Percentiles rank a stretch among this genome's conserved stretches.
Evolutionary conservation across 208 protist species (phyloP).

Genomic region (Acanthamoeba polyphaga): DNA sequence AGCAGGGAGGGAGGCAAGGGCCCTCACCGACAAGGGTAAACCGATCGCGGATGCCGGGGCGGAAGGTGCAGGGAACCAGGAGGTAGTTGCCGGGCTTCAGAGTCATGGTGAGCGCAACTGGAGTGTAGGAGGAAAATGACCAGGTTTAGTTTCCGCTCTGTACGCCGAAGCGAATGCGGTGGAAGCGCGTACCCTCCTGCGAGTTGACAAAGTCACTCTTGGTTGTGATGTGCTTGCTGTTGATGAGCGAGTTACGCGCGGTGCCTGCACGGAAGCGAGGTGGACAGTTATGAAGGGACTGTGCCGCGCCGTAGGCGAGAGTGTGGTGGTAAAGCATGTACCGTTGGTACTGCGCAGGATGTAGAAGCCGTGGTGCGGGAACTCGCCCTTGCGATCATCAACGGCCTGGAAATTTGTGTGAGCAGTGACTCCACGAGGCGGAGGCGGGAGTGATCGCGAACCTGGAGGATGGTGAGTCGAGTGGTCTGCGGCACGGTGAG

Average conservation of each 20-base stretch:
- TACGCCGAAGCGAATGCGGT: too few relatives aligned
- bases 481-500: constrained; percentile 1
- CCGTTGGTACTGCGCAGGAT: constrained; percentile 63
- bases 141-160: neutral
- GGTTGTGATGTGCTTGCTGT: constrained; percentile 23
- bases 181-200: constrained; percentile 1
- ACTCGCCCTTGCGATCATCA: neutral
- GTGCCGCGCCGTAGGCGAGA: neutral
- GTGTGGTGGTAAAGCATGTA: neutral
- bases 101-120: neutral
- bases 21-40: neutral
- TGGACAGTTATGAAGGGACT: neutral
- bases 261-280: neutral
- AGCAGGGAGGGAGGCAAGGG: too few relatives aligned
- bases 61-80: constrained; percentile 72
- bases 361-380: constrained; percentile 68
- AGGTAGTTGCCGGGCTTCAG: constrained; percentile 65
- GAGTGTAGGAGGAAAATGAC: neutral
- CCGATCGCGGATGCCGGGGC: neutral
- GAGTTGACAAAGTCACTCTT: constrained; percentile 72
- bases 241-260: constrained; percentile 7
- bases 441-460: neutral
- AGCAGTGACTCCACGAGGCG: neutral
- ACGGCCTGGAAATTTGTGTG: neutral
- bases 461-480: constrained; percentile 18